Conservation (phyloP, 257 asterid species). For the Lycium ferocissimum region DNA sequence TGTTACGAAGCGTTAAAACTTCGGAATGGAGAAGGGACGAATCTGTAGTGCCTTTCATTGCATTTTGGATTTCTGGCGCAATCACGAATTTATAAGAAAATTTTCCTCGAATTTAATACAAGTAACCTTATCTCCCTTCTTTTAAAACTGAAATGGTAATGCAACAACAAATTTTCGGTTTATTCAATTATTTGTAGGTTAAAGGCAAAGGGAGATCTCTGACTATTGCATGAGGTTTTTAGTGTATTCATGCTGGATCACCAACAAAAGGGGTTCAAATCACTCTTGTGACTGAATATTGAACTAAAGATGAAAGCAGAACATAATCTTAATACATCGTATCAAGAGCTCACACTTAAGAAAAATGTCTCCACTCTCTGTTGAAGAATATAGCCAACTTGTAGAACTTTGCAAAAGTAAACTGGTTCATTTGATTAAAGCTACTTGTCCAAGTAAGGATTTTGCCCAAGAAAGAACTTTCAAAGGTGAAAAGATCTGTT, state of each 20-base stretch:
- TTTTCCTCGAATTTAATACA: constrained; percentile 1
- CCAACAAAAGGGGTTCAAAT: not conserved
- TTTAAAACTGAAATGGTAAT: constrained; percentile 5
- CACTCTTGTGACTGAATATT: not conserved
- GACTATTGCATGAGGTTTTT: constrained; percentile 5
- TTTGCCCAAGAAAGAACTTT: not conserved
- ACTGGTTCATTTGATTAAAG: constrained; percentile 27
- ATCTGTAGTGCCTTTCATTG: not conserved
- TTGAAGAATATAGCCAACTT: constrained; percentile 11
- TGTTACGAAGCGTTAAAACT: not conserved
- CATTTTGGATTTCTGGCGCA: not conserved
- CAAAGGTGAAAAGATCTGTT: constrained; percentile 16
- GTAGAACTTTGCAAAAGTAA: constrained; percentile 19
- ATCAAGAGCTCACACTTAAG: constrained; percentile 7
- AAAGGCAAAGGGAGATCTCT: constrained; percentile 10
- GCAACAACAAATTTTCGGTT: not conserved
- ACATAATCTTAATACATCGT: constrained; percentile 11
- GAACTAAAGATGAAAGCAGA: not conserved
- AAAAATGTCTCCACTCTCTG: constrained; percentile 1
- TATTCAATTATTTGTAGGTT: not conserved
- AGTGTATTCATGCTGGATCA: constrained; percentile 12
- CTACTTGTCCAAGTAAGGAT: not conserved
- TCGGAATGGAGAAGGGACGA: constrained; percentile 1
- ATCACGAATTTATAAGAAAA: not conserved
- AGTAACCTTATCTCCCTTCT: constrained; percentile 21